Percentiles rank a stretch among this genome's conserved stretches.
Conservation (phyloP, 2,329 filamentous ascomycete genomes). For the Aspergillaceae sp. region DNA sequence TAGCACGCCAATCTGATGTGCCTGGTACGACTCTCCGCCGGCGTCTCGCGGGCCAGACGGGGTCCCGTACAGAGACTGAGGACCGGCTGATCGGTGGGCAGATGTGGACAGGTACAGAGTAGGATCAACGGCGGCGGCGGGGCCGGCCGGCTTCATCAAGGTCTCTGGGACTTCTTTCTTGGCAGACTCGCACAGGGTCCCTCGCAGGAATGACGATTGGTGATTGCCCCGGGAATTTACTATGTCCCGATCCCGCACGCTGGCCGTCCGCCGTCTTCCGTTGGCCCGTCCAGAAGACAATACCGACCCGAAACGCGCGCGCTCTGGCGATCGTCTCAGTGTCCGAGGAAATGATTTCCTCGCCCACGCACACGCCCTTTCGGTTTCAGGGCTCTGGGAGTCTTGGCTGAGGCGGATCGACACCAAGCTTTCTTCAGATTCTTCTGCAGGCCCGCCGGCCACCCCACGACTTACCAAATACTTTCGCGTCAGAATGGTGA, state of each 20-base stretch:
- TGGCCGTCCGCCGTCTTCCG: neutral
- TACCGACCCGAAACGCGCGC: constrained; percentile 2
- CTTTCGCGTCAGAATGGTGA: neutral
- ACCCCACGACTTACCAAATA: neutral
- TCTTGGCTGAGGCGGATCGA: neutral
- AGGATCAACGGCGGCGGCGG: neutral
- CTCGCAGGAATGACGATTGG: neutral
- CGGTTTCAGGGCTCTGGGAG: neutral
- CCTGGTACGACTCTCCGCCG: neutral
- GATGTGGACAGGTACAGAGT: neutral
- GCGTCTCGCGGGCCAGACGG: too few species aligned
- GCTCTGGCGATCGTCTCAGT: constrained; percentile 1
- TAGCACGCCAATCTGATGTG: neutral
- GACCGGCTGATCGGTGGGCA: neutral
- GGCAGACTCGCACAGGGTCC: neutral
- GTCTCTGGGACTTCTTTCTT: neutral
- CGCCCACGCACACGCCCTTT: neutral
- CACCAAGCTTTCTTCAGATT: constrained; percentile 3
- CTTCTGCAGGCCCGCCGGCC: neutral
- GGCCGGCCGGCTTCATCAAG: neutral
- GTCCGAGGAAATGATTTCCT: constrained; percentile 4
- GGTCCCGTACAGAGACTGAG: neutral
- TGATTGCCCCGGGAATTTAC: neutral
- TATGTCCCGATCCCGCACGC: neutral
- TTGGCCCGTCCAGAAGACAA: neutral